phyloP scores from a whole-genome alignment of 805 yeast genomes.

The Naumovozyma castellii region DNA sequence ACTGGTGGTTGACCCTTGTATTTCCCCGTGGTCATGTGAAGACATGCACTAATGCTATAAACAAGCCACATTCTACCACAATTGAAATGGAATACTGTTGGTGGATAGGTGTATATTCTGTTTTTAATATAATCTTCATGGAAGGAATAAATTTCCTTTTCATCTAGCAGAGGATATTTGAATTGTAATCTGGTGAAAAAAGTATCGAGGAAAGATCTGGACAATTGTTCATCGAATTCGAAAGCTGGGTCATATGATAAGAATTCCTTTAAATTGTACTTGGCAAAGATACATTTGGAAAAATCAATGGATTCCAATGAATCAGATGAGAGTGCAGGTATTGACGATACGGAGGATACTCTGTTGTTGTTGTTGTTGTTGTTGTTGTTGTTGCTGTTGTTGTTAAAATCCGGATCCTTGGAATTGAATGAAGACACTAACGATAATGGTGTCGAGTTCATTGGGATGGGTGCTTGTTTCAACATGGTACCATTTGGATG shows the following conservation, averaged over 20 bases:
- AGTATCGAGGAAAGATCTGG: conserved; percentile 44
- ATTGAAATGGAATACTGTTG: conserved; percentile 37
- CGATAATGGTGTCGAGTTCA: background rate
- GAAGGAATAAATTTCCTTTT: conserved; percentile 41
- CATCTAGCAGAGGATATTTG: conserved; percentile 48
- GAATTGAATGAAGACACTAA: background rate
- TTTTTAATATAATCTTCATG: conserved; percentile 41
- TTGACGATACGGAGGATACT: background rate
- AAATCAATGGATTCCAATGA: conserved; percentile 33
- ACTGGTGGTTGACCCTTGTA: conserved; percentile 47
- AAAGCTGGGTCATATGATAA: conserved; percentile 41
- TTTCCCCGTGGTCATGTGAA: conserved; percentile 47
- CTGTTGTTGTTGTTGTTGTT: background rate
- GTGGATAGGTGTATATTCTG: conserved; percentile 30
- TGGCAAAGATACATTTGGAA: conserved; percentile 35
- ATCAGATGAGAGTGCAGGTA: conserved; percentile 20
- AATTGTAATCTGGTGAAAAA: conserved; percentile 47
- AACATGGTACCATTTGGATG: background rate
- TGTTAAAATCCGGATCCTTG: background rate
- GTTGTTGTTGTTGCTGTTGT: conserved; percentile 1
- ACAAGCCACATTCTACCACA: conserved; percentile 51
- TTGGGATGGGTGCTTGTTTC: conserved; percentile 1
- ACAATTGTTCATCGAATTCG: conserved; percentile 40
- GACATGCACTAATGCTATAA: conserved; percentile 42
- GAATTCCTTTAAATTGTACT: conserved; percentile 40